A percentile compares a stretch with the other conserved stretches of the same genome.
Evolutionary conservation across 441 rosid genomes (phyloP).

Genomic region (Codiaeum variegatum): DNA sequence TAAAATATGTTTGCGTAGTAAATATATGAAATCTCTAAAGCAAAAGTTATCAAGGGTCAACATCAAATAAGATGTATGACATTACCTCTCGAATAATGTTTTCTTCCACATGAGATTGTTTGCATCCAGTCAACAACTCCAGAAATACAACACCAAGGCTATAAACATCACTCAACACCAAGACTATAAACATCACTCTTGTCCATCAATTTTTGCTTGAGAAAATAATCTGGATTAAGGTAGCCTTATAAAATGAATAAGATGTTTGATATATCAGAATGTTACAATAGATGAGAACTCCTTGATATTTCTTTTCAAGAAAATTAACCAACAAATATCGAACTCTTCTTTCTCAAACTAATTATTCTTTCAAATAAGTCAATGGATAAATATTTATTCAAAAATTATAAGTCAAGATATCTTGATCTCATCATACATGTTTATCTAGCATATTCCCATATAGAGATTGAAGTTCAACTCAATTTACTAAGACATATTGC

Average conservation of each 20-base stretch:
- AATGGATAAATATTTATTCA: not conserved
- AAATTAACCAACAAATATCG: not conserved
- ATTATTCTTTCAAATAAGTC: not conserved
- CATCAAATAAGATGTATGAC: not conserved
- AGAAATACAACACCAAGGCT: conserved; percentile 93
- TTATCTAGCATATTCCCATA: not conserved
- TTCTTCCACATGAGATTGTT: conserved; percentile 86
- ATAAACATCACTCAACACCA: no score
- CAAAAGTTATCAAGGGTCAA: not conserved
- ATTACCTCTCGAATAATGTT: conserved; percentile 94
- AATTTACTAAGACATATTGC: not conserved
- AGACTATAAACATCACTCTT: conserved; percentile 97
- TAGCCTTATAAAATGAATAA: conserved; percentile 67
- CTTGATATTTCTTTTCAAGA: not conserved
- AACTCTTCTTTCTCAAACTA: not conserved
- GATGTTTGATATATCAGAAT: conserved; percentile 7
- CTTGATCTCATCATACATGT: not conserved
- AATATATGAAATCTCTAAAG: not conserved
- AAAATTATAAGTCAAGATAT: not conserved
- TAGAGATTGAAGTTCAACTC: not conserved
- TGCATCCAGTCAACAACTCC: conserved; percentile 95
- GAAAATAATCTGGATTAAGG: conserved; percentile 93
- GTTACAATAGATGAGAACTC: not conserved
- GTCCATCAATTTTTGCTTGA: conserved; percentile 88
- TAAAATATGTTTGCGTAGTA: no score